Base-by-base conservation (phyloP, 768 basidiomycete species). In the Lentinula sp. region DNA sequence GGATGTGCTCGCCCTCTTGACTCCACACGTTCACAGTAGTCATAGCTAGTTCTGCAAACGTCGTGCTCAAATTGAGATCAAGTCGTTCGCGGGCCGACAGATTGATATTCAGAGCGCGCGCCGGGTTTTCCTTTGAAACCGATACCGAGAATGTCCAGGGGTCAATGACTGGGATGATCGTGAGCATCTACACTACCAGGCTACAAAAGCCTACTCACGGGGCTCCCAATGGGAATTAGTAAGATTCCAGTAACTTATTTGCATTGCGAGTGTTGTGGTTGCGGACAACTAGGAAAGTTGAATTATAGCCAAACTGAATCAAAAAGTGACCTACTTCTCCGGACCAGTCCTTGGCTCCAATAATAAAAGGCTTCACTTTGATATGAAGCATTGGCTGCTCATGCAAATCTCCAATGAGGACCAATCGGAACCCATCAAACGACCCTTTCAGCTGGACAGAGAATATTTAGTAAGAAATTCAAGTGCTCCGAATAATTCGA, bases 181-280 rank as follows among this genome's bases (percentile, higher is more conserved):
- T 59, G 15, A 53, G 54, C 37, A 61, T n/a, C 62, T 64, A 10
- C 57, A n/a, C 61, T 53, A 37, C 11, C 13, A 15, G 7, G 21
- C 32, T 18, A 40, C n/a, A 45, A 58, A 42, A 35, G 42, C 59
- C 11, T 1, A 74, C 87, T 64, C 69, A 91, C 90, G 71, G 34
- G 97, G 96, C 73, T 98, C 97, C 94, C 97, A 99, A 68, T 98
- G 94, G 52, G 97, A 98, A 69, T 97, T 98, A 23, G 88, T 87
- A 54, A 98, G 73, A 72, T 99, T 99, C 93, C 94, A 99, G 68
- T 97, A 99, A 62, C 87, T 93, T 70, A 97, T 88, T 54, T 88
- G 85, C 2, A 86, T 87, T 23, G 88, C 86, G 67, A 98, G 77
- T 0, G 89, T 87, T 1, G 91, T 89, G 5, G 88, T 86, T 5